Percentiles rank a stretch among this genome's conserved stretches.
These are phyloP conservation scores for Mycena rebaudengoi DNA, from an alignment of 768 basidiomycete genomes.

Conservation along the genomic window DNA sequence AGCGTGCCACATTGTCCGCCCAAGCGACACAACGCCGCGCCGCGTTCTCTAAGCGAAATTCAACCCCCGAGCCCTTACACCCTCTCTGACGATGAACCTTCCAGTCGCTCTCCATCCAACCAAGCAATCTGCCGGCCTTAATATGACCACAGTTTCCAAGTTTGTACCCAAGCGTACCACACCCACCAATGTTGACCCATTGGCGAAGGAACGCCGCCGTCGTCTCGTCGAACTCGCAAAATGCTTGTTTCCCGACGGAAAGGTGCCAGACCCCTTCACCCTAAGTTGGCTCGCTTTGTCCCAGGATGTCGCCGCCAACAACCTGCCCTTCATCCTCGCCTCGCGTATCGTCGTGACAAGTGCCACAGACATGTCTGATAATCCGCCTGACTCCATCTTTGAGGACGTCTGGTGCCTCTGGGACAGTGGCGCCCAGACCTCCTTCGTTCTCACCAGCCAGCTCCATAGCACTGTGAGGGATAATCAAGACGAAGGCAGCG, in stretches of 20 bases:
- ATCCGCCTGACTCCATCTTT: conserved; percentile 25
- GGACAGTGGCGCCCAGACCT: conserved; percentile 24
- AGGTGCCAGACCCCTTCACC: conserved; percentile 23
- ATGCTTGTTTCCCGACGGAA: conserved; percentile 24
- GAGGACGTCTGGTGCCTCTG: conserved; percentile 19
- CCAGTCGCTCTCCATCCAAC: conserved; percentile 27
- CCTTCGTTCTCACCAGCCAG: conserved; percentile 26
- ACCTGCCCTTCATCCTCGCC: conserved; percentile 25
- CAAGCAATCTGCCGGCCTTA: conserved; percentile 15
- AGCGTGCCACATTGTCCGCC: conserved; percentile 13
- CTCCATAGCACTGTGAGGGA: conserved; percentile 20
- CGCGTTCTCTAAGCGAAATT: conserved; percentile 20
- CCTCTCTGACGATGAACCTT: conserved; percentile 23
- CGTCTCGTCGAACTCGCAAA: conserved; percentile 29
- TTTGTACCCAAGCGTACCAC: conserved; percentile 21
- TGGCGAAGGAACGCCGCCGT: conserved; percentile 21
- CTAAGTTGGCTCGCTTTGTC: conserved; percentile 11
- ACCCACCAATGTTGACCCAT: conserved; percentile 22
- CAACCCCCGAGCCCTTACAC: conserved; percentile 17
- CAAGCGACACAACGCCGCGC: conserved; percentile 2
- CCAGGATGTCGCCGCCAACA: conserved; percentile 19
- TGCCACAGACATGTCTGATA: conserved; percentile 24
- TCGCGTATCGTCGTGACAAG: conserved; percentile 23
- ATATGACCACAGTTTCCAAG: conserved; percentile 22
- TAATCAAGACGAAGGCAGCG: conserved; percentile 20